Conservation (phyloP, 2,329 filamentous ascomycete genomes). For the Exophiala calicioides region DNA sequence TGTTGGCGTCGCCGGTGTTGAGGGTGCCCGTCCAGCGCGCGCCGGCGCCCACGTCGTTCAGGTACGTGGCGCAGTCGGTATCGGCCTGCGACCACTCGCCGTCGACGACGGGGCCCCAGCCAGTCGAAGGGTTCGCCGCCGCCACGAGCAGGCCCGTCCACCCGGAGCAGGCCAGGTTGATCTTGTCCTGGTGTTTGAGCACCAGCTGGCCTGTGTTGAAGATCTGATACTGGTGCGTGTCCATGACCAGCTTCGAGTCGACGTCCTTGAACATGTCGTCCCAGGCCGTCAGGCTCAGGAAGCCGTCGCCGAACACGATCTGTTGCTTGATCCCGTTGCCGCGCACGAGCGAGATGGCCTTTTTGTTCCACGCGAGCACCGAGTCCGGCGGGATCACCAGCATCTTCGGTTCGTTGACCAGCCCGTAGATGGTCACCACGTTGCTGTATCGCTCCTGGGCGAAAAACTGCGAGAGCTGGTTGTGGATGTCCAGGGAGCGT, state of each 20-base stretch:
- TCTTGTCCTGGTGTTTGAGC: constrained; percentile 77
- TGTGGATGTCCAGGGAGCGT: constrained; percentile 82
- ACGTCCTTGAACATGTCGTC: constrained; percentile 74
- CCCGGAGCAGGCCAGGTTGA: constrained; percentile 80
- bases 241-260: constrained; percentile 72
- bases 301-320: constrained; percentile 90
- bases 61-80: constrained; percentile 82
- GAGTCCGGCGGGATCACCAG: constrained; percentile 61
- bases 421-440: constrained; percentile 86
- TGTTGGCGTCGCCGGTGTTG: constrained; percentile 60
- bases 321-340: constrained; percentile 71
- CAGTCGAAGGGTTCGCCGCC: constrained; percentile 64
- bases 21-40: constrained; percentile 91
- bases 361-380: constrained; percentile 77
- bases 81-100: constrained; percentile 98
- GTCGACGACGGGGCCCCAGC: constrained; percentile 88
- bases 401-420: constrained; percentile 94
- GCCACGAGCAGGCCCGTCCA: constrained; percentile 79
- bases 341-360: constrained; percentile 71
- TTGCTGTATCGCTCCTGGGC: constrained; percentile 90
- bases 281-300: constrained; percentile 89
- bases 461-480: constrained; percentile 87
- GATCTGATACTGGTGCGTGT: constrained; percentile 97
- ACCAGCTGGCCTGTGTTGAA: constrained; percentile 89
- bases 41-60: constrained; percentile 88